phyloP scores from a whole-genome alignment of 202 grass and related monocot genomes.

The Musa balbisiana region DNA sequence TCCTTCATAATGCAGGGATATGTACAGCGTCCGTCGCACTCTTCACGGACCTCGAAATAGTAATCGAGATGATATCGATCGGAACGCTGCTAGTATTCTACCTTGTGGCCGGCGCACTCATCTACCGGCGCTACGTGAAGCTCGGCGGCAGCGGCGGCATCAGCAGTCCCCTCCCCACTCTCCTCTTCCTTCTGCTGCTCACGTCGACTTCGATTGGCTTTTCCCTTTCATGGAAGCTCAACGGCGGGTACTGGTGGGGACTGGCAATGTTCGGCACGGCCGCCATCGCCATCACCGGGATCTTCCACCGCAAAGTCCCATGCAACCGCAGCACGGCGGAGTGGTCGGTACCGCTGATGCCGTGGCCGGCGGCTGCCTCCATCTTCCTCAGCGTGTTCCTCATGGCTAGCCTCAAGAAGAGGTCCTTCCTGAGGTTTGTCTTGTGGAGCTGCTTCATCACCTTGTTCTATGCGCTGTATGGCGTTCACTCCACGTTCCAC shows the following conservation, averaged over 20 bases:
- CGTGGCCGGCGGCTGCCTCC: slow-evolving; percentile 59
- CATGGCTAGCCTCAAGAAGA: slow-evolving; percentile 42
- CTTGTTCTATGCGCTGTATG: slow-evolving; percentile 53
- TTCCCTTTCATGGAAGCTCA: slow-evolving; percentile 45
- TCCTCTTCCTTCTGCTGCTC: slow-evolving; percentile 51
- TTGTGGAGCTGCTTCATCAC: slow-evolving; percentile 43
- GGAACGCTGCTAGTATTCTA: slow-evolving; percentile 63
- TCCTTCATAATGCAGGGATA: slow-evolving; percentile 25
- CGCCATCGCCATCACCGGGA: slow-evolving; percentile 12
- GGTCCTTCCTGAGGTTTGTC: slow-evolving; percentile 50
- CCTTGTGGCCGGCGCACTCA: slow-evolving; percentile 54
- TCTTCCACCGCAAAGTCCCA: slow-evolving; percentile 31
- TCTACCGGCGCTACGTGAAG: slow-evolving; percentile 51
- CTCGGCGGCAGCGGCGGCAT: slow-evolving; percentile 6
- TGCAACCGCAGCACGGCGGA: neutral
- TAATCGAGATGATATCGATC: slow-evolving; percentile 70
- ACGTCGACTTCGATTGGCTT: slow-evolving; percentile 47
- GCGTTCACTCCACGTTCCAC: slow-evolving; percentile 64
- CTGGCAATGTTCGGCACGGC: slow-evolving; percentile 30
- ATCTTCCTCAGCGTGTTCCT: slow-evolving; percentile 74
- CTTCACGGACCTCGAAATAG: slow-evolving; percentile 59
- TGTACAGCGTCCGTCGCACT: slow-evolving; percentile 61
- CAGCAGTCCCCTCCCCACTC: slow-evolving; percentile 29
- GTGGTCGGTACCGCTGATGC: slow-evolving; percentile 63
- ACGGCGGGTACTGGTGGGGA: slow-evolving; percentile 25